Evolutionary conservation across 805 yeast species (phyloP), one percentile per base, ranked within the genome.

Genomic region (Candida ulmi): DNA sequence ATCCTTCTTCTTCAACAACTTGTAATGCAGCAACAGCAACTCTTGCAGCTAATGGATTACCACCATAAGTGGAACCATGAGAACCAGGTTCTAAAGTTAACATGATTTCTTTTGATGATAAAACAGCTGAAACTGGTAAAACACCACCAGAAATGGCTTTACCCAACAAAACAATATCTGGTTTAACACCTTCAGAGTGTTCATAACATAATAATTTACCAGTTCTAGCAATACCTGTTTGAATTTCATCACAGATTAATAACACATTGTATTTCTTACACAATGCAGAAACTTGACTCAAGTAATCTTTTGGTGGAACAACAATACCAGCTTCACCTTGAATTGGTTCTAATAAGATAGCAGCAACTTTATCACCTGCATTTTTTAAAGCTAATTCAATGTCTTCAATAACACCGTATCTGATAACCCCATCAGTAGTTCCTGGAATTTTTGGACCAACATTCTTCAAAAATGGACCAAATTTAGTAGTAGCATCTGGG

Each of bases 241-340:
- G 98, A 60, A 91, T 88, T 71, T 91, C 98, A 62, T 91, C 98
- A 59, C 95, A 88, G 65, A 91, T 90, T 55, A 91, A 76, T 60
- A 91, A 70, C 26, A 87, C 90, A 55, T 91, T 88, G 73, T 90
- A 72, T 64, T 88, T 67, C 54, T 77, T 78, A 69, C 96, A 88
- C 46, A 88, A 71, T 39, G 66, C 79, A 50, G 76, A 76, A 25
- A 90, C 96, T 52, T 71, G 68, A 38, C 79, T 64, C 50, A 91
- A 74, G 68, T 90, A 91, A 54, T 77, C 95, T 36, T 61, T 66
- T 49, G 93, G 93, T 39, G 98, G 97, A 19, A 90, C 96, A 21
- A 90, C 91, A 50, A 91, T 91, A 52, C 98, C 98, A 26, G 98
- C 98, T 63, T 91, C 98, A 62, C 98, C 98, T 64, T 91, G 98